phyloP scores from a whole-genome alignment of 2,329 filamentous ascomycete genomes.

The Exophiala lecanii-corni region DNA sequence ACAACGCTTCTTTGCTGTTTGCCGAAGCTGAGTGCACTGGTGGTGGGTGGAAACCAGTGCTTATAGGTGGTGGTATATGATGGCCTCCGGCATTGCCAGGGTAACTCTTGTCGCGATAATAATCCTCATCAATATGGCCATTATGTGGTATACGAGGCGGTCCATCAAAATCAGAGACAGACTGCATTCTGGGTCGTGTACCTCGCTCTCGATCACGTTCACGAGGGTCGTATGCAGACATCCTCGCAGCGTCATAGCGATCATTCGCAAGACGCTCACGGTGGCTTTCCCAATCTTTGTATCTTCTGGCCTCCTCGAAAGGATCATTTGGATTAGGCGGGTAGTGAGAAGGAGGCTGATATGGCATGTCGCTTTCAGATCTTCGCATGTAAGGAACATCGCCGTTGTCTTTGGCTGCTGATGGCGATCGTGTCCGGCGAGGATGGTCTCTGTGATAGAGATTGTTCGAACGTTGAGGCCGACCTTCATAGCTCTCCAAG shows the following conservation, averaged over 20 bases:
- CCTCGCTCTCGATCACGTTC: constrained; percentile 18
- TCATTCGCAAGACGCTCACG: constrained; percentile 21
- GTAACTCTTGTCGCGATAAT: constrained; percentile 17
- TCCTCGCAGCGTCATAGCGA: constrained; percentile 23
- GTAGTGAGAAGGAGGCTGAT: constrained; percentile 14
- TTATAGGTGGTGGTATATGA: constrained; percentile 11
- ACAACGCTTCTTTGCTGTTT: constrained; percentile 7
- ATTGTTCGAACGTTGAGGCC: constrained; percentile 17
- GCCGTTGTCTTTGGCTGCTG: constrained; percentile 16
- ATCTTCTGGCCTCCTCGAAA: constrained; percentile 16
- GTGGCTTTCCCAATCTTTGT: constrained; percentile 20
- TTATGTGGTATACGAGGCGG: constrained; percentile 7
- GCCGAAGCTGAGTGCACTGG: background rate
- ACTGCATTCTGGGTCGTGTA: constrained; percentile 17
- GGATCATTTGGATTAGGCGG: constrained; percentile 10
- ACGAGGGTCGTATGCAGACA: constrained; percentile 21
- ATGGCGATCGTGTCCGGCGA: constrained; percentile 19
- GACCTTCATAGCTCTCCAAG: constrained; percentile 16
- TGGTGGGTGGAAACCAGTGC: constrained; percentile 19
- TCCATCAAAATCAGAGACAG: constrained; percentile 12
- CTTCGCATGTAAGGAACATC: constrained; percentile 8
- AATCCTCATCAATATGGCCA: constrained; percentile 18
- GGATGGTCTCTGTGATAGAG: constrained; percentile 20
- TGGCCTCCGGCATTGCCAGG: constrained; percentile 4
- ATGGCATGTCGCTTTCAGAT: constrained; percentile 13